phyloP scores from a whole-genome alignment of 352 stramenopile genomes.

The Phytophthora sojae region DNA sequence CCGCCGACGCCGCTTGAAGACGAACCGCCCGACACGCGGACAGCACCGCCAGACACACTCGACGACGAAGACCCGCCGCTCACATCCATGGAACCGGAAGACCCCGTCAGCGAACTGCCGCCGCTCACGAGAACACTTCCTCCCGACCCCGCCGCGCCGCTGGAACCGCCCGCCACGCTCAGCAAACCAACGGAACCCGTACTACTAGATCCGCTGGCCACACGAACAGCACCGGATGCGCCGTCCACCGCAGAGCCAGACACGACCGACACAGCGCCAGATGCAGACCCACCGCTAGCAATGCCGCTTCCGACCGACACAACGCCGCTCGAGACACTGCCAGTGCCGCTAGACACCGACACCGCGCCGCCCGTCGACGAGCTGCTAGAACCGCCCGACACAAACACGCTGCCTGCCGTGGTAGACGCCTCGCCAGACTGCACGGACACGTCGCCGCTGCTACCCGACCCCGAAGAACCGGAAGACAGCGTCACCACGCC shows the following conservation, averaged over 20 bases:
- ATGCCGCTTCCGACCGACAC: slow-evolving; percentile 23
- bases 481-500: slow-evolving; percentile 9
- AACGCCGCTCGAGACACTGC: slow-evolving; percentile 20
- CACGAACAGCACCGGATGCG: slow-evolving; percentile 28
- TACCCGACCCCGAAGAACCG: slow-evolving; percentile 9
- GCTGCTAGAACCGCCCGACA: slow-evolving; percentile 24
- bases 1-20: slow-evolving; percentile 31
- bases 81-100: too few species aligned
- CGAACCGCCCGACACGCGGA: slow-evolving; percentile 18
- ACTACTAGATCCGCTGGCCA: slow-evolving; percentile 29
- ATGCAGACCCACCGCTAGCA: slow-evolving; percentile 11
- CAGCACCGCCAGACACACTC: slow-evolving; percentile 11
- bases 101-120: too few species aligned
- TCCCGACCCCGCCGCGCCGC: too few species aligned
- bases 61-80: too few species aligned
- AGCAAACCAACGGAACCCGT: slow-evolving; percentile 18
- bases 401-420: slow-evolving; percentile 21
- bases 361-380: slow-evolving; percentile 27
- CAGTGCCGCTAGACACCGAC: slow-evolving; percentile 30
- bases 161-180: too few species aligned
- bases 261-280: slow-evolving; percentile 19
- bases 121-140: too few species aligned
- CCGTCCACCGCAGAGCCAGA: slow-evolving; percentile 20
- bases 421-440: slow-evolving; percentile 13
- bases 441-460: slow-evolving; percentile 26